Base-by-base conservation (phyloP, 257 asterid genomes). In the Forsythia suspensa region DNA sequence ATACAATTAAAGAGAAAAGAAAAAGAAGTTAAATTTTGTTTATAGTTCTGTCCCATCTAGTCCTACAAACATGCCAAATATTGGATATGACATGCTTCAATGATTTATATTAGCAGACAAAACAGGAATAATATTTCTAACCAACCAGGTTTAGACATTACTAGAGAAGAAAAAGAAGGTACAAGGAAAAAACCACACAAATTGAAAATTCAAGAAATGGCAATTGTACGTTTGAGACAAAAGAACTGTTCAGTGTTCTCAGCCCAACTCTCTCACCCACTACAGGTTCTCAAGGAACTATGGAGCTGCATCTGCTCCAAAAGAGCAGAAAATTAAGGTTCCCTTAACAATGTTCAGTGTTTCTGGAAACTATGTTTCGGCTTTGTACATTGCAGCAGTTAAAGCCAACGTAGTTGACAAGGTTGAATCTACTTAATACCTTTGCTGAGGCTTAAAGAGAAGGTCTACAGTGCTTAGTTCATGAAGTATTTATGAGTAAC, bases 291-390 rank as follows among this genome's bases (percentile, higher is more conserved):
- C 91, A 20, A 90, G 95, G 87, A 85, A 73, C 82, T 89, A 83
- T 81, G 89, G 93, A 2, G 82, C 85, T 55, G 82, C 70, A 8
- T 38, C 97, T 61, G 89, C 91, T 20, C 71, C 85, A 0, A 91
- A 90, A 77, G 89, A 89, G 82, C 84, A 83, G 85, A 89, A 90
- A 78, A 83, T 91, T 61, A 89, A 91, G 98, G 96, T 95, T 77
- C 98, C 98, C 4, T 16, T 96, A 80, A 86, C 87, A 6, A 77
- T 92, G 96, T 96, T 81, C 79, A 97, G 98, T 24, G 90, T 85
- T 57, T 89, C 95, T 83, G 98, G 97, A 79, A 94, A 96, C 89
- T 96, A 96, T 86, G 97, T 97, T 70, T 86, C 97, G 0, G 97
- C 98, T 40, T 82, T 96, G 82, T 95, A 95, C 86, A 86, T 93